Conservation (phyloP, 495 filamentous ascomycete species). For the Cryomyces minteri region DNA sequence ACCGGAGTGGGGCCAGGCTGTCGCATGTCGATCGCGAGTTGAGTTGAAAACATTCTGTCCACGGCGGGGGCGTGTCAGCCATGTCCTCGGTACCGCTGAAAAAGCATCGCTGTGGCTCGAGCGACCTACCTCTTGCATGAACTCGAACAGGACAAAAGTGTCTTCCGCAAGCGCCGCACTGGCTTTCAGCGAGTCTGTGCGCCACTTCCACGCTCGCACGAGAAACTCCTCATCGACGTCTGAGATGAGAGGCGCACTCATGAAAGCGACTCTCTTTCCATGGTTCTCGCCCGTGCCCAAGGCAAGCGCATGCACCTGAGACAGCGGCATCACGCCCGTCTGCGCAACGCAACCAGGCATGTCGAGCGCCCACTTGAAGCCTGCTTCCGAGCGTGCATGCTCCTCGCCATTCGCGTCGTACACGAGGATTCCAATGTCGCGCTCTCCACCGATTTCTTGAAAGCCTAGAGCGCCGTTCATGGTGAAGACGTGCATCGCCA, state of each 20-base stretch:
- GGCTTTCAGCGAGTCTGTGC: conserved; percentile 5
- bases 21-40: conserved; percentile 4
- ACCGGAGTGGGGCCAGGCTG: conserved; percentile 12
- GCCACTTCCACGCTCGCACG: conserved; percentile 14
- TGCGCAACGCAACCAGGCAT: conserved; percentile 9
- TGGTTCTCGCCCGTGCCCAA: neutral
- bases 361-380: conserved; percentile 16
- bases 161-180: conserved; percentile 7
- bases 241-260: conserved; percentile 7
- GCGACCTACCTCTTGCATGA: conserved; percentile 12
- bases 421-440: conserved; percentile 8
- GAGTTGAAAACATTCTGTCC: conserved; percentile 12
- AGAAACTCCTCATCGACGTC: conserved; percentile 10
- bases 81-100: neutral
- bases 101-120: neutral
- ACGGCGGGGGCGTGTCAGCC: neutral
- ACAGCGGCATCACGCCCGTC: conserved; percentile 6
- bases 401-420: conserved; percentile 17
- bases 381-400: conserved; percentile 9
- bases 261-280: neutral
- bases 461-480: neutral
- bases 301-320: neutral
- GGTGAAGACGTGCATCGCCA: conserved; percentile 14
- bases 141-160: conserved; percentile 13
- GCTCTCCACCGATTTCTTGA: conserved; percentile 9